These are phyloP conservation scores for Rhododendron simsii DNA, from an alignment of 148 eudicot genomes.

Conservation along the genomic window DNA sequence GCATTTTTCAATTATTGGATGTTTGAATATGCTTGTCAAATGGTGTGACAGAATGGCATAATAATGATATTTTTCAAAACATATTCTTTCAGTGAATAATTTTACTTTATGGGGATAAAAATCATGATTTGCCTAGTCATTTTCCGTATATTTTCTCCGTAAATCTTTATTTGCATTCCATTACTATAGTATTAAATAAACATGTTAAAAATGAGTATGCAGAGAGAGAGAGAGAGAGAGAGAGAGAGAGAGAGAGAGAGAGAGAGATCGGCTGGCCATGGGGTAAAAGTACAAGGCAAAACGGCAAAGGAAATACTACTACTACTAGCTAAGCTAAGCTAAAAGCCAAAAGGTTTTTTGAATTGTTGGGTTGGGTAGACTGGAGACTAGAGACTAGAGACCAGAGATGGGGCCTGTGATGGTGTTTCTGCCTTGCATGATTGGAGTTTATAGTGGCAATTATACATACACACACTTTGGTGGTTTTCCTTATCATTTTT, in stretches of 20 bases:
- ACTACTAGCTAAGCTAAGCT: background rate
- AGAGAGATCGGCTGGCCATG: conserved; percentile 8
- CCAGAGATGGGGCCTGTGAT: background rate
- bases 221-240: background rate
- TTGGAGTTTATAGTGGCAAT: conserved; percentile 1
- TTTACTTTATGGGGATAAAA: background rate
- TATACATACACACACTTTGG: background rate
- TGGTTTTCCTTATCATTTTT: background rate
- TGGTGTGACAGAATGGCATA: background rate
- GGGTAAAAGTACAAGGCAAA: conserved; percentile 4
- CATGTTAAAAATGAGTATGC: background rate
- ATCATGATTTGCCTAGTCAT: background rate
- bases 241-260: background rate
- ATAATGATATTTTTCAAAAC: background rate
- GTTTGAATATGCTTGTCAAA: background rate
- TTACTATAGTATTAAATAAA: background rate
- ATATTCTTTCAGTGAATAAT: background rate
- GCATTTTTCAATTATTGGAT: background rate
- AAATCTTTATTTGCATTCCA: background rate
- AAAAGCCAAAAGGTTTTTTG: conserved; percentile 18
- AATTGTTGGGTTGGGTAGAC: conserved; percentile 7
- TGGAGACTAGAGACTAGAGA: background rate
- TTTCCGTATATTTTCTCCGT: background rate
- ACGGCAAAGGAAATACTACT: conserved; percentile 2
- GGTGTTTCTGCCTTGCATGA: background rate